A percentile compares a stretch with the other conserved stretches of the same genome.
These are phyloP conservation scores for Colletotrichum tropicicola DNA, from an alignment of 2,329 filamentous ascomycete genomes.

Conservation along the genomic window DNA sequence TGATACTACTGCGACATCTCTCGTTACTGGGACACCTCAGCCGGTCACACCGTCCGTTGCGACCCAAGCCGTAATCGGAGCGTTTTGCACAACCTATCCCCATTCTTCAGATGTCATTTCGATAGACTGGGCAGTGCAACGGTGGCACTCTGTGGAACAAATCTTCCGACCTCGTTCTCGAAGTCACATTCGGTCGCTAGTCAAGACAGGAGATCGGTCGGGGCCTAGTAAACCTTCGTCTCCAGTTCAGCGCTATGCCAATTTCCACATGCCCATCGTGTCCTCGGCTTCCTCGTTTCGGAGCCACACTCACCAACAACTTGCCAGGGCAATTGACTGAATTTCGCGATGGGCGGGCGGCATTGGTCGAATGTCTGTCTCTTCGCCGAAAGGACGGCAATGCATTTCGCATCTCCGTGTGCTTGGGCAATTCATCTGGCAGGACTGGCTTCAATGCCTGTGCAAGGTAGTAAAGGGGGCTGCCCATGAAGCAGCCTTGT, in stretches of 20 bases:
- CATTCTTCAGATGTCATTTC: slow-evolving; percentile 10
- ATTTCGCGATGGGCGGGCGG: too few species aligned
- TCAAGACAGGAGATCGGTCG: background rate
- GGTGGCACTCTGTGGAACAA: background rate
- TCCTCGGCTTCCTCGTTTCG: slow-evolving; percentile 11
- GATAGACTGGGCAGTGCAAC: background rate
- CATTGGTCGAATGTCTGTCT: background rate
- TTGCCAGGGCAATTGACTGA: too few species aligned
- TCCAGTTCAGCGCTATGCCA: slow-evolving; percentile 8
- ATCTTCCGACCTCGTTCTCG: background rate
- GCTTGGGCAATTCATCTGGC: too few species aligned
- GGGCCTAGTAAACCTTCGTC: slow-evolving; percentile 24
- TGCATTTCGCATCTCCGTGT: too few species aligned
- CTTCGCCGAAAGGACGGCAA: too few species aligned
- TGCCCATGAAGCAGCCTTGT: background rate
- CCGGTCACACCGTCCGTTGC: background rate
- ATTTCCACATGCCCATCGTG: slow-evolving; percentile 17
- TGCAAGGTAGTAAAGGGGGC: background rate
- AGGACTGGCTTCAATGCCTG: too few species aligned
- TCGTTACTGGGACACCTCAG: background rate
- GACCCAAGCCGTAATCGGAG: background rate
- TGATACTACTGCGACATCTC: slow-evolving; percentile 8
- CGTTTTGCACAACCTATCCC: background rate
- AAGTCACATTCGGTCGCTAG: background rate
- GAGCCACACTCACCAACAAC: too few species aligned